These are phyloP conservation scores for Xylariaceae sp. DNA, from an alignment of 2,329 filamentous ascomycete species.

Conservation along the genomic window DNA sequence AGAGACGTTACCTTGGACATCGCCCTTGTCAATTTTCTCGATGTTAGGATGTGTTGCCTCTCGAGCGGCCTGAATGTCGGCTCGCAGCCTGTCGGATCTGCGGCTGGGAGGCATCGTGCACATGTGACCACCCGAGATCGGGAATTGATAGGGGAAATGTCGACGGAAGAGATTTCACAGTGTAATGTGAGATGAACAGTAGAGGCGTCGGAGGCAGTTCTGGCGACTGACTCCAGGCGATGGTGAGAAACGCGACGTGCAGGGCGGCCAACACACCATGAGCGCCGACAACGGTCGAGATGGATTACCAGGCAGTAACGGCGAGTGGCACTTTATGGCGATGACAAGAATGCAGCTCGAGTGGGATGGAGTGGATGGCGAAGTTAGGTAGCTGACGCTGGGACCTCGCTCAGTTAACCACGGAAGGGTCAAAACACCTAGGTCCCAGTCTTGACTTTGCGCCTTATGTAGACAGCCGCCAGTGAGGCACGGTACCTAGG, in stretches of 20 bases:
- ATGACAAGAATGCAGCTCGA: too few relatives aligned
- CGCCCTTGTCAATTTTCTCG: constrained; percentile 53
- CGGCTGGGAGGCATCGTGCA: constrained; percentile 19
- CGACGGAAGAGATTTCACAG: too few relatives aligned
- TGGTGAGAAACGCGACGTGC: too few relatives aligned
- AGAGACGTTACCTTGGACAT: constrained; percentile 49
- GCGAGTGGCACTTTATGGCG: background rate
- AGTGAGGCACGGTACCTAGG: background rate
- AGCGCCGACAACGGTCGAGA: background rate
- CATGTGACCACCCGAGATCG: background rate
- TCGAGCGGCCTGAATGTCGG: constrained; percentile 21
- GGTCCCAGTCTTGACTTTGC: too few relatives aligned
- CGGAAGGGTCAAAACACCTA: background rate
- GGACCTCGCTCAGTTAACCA: background rate
- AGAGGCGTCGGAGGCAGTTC: too few relatives aligned
- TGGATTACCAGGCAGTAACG: background rate
- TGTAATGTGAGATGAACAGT: too few relatives aligned
- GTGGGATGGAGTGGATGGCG: background rate
- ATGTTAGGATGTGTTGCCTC: constrained; percentile 33
- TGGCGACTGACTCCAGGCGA: too few relatives aligned
- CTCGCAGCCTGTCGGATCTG: constrained; percentile 16
- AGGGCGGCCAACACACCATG: too few relatives aligned
- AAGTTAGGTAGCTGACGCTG: background rate
- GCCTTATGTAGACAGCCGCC: background rate
- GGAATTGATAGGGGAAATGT: background rate